A percentile compares a stretch with the other conserved stretches of the same genome.
Conservation (phyloP, 2,329 filamentous ascomycete genomes). For the Xylaria arbuscula region DNA sequence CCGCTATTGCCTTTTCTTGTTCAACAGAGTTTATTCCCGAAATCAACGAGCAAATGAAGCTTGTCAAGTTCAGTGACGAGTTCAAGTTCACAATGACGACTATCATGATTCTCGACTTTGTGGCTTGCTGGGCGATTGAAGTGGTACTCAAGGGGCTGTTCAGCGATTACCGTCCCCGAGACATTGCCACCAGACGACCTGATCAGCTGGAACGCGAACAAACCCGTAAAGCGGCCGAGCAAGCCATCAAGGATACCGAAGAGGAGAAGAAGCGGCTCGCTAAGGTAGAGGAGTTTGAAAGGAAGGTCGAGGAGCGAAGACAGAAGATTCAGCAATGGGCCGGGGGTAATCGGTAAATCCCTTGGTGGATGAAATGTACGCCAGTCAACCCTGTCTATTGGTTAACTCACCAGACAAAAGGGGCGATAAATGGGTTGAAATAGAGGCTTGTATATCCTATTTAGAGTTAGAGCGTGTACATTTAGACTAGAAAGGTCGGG, state of each 20-base stretch:
- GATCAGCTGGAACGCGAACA: slow-evolving; percentile 87
- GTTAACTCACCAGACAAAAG: neutral
- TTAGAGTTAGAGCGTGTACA: slow-evolving; percentile 26
- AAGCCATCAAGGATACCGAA: slow-evolving; percentile 59
- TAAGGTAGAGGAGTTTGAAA: slow-evolving; percentile 70
- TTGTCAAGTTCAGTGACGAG: slow-evolving; percentile 88
- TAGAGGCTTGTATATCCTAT: slow-evolving; percentile 30
- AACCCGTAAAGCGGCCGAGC: slow-evolving; percentile 71
- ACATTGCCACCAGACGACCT: slow-evolving; percentile 86
- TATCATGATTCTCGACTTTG: slow-evolving; percentile 89
- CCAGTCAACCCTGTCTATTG: neutral
- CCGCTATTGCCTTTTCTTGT: slow-evolving; percentile 90
- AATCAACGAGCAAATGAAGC: slow-evolving; percentile 90
- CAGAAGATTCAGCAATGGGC: slow-evolving; percentile 62
- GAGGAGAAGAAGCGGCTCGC: slow-evolving; percentile 64
- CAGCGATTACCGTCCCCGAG: slow-evolving; percentile 91
- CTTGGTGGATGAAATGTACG: neutral
- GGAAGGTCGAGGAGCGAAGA: slow-evolving; percentile 64
- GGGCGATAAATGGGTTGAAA: slow-evolving; percentile 1
- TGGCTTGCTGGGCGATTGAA: slow-evolving; percentile 87
- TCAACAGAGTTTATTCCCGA: slow-evolving; percentile 96
- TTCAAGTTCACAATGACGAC: slow-evolving; percentile 89
- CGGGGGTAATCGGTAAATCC: slow-evolving; percentile 45
- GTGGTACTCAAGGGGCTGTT: slow-evolving; percentile 85
- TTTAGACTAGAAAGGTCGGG: slow-evolving; percentile 12